Base-by-base conservation (phyloP, 2,329 filamentous ascomycete species). In the Sclerotinia minor region DNA sequence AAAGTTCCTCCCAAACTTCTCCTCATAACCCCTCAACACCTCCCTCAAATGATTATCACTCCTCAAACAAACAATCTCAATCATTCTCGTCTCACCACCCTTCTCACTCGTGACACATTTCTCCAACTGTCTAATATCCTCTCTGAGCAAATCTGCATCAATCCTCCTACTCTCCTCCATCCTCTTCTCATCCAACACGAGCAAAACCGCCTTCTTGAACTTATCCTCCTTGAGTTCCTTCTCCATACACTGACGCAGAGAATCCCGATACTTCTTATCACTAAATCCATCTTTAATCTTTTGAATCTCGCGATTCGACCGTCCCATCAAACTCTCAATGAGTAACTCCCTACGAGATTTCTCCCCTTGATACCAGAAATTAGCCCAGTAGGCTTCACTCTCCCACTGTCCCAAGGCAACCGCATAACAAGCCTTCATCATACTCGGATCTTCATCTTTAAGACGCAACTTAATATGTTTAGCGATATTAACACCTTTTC, bases 341-440 rank as follows among this genome's bases (percentile, higher is more conserved):
- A 99, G 85, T 47, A 99, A 83, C 79, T 98, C 94, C 7, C 94
- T 87, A 3, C 92, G 86, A 9, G 89, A 92, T 74, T 89, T 91
- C 78, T 94, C 91, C 49, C 89, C 89, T 77, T 97, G 94, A 80
- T 97, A 98, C 89, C 93, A 98, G 79, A 92, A 97, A 78, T 97
- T 98, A 69, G 94, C 93, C 94, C 95, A 99, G 83, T 97, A 97
- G 0, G 92, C 92, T 78, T 99, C 95, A 73, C 89, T 90, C 80
- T 97, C 95, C 89, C 93, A 98, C 64, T 86, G 85, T 13, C 95
- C 95, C 0, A 98, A 85, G 0, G 94, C 93, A 2, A 92, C 94
- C 4, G 94, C 88, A 78, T 98, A 97, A 75, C 90, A 93, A 8
- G 91, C 91, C 80, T 98, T 98, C 80, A 94, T 94, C 72, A 98